These are phyloP conservation scores for Achaetomium macrosporum DNA, from an alignment of 2,329 filamentous ascomycete species.

Conservation along the genomic window DNA sequence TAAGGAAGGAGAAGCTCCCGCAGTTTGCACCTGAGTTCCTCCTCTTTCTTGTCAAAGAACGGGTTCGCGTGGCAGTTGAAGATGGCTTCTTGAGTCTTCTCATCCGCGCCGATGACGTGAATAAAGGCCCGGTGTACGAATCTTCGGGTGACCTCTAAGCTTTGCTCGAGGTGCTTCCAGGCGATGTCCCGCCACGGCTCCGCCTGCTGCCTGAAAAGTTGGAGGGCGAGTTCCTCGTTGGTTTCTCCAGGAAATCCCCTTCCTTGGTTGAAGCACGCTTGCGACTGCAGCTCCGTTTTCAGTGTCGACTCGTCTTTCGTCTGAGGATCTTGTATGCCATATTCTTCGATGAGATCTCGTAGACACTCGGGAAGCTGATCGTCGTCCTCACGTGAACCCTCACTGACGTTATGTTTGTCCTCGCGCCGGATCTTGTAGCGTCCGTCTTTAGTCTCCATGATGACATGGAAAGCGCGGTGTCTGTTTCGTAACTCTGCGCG, in stretches of 20 bases:
- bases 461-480: neutral
- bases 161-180: conserved; percentile 30
- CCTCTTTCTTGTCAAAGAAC: conserved; percentile 24
- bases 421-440: conserved; percentile 3
- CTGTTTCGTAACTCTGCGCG: conserved; percentile 2
- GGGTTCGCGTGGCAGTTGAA: conserved; percentile 19
- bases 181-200: conserved; percentile 36
- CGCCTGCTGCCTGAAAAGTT: conserved; percentile 36
- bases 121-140: conserved; percentile 35
- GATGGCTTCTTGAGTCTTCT: conserved; percentile 23
- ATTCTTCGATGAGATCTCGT: conserved; percentile 27
- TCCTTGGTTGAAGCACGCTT: conserved; percentile 35
- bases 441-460: conserved; percentile 3
- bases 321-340: conserved; percentile 28
- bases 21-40: conserved; percentile 31
- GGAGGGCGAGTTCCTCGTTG: conserved; percentile 33
- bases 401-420: neutral
- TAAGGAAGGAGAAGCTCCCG: conserved; percentile 37
- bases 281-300: conserved; percentile 26
- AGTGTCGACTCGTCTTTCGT: conserved; percentile 19
- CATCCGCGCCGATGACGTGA: conserved; percentile 29
- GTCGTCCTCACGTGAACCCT: neutral
- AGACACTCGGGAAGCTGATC: conserved; percentile 27
- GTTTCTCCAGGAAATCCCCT: conserved; percentile 35
- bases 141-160: conserved; percentile 26